Base-by-base conservation (phyloP, 768 basidiomycete species). In the Termitomyces sp. region DNA sequence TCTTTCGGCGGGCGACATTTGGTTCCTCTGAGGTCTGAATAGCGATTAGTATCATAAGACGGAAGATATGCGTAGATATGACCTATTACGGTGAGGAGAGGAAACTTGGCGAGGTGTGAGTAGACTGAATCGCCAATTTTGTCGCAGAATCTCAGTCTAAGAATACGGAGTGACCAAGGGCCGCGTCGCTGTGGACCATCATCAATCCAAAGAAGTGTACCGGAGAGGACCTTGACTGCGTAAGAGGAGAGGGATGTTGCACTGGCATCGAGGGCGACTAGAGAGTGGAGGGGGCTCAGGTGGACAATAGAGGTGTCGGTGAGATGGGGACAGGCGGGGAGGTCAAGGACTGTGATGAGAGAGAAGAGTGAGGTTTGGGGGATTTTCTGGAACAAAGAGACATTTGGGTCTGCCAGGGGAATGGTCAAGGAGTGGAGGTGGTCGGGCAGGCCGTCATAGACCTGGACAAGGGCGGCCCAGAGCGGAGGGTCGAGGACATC, bases 221-320 rank as follows among this genome's bases (percentile, higher is more conserved):
- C 74, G 0, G 82, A 68, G 11, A 92, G 76, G 5, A 73, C 65
- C 34, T 73, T 75, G 48, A 89, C 65, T 12, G 82, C 86, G 60
- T 78, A 76, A 3, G 79, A 62, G 3, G 80, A 79, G 37, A 91
- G 61, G 2, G 58, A 25, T 1, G 84, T 86, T 10, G 67, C 70
- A 47, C 83, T 84, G 21, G 80, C 78, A 66, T 91, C 88, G n/a
- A 91, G 71, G 0, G 84, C 89, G 41, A 70, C 64, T 19, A 91
- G 73, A 6, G 75, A 72, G 61, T 80, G 81, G 6, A 91, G 75
- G 10, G 68, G 61, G 28, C 76, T 78, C 28, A 91, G 72, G 9
- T 70, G 65, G 40, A 75, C 55, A 25, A 89, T 73, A 46, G 77
- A 79, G 25, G 78, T 69, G 66, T 91, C 89, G 27, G 75, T 80